Percentiles rank a stretch among this genome's conserved stretches.
Evolutionary conservation across 2,329 filamentous ascomycete species (phyloP).

Genomic region (Alternaria alternata): DNA sequence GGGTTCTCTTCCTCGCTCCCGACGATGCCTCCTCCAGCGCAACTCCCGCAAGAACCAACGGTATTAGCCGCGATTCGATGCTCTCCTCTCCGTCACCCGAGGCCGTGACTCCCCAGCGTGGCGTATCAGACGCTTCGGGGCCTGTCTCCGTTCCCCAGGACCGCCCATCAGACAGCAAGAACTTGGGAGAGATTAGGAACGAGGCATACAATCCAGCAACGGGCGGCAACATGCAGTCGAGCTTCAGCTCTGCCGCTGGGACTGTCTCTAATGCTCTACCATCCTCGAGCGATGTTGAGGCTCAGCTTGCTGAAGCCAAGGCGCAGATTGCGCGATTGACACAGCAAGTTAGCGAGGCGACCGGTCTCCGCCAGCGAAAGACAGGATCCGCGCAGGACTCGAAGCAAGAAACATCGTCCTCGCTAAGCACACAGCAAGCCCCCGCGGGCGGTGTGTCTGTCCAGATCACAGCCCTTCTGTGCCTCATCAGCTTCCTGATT

Average conservation of each 20-base stretch:
- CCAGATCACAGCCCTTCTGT: slow-evolving; percentile 82
- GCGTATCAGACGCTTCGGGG: slow-evolving; percentile 42
- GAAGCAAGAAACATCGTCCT: slow-evolving; percentile 59
- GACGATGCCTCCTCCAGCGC: slow-evolving; percentile 55
- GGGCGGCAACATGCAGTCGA: slow-evolving; percentile 45
- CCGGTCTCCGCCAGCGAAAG: slow-evolving; percentile 82
- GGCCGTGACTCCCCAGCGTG: slow-evolving; percentile 57
- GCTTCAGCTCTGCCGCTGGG: slow-evolving; percentile 56
- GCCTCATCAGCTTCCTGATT: slow-evolving; percentile 88
- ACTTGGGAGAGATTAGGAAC: slow-evolving; percentile 52
- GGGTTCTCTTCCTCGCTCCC: slow-evolving; percentile 81
- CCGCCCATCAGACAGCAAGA: slow-evolving; percentile 50
- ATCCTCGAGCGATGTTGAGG: slow-evolving; percentile 70
- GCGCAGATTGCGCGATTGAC: slow-evolving; percentile 74
- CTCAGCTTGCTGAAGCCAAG: slow-evolving; percentile 78
- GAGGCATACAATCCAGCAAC: slow-evolving; percentile 53
- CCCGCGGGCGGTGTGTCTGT: slow-evolving; percentile 80
- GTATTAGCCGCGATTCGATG: slow-evolving; percentile 40
- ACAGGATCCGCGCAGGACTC: slow-evolving; percentile 62
- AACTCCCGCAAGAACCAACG: slow-evolving; percentile 47
- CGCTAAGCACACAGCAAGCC: slow-evolving; percentile 62
- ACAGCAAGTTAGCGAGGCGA: slow-evolving; percentile 61
- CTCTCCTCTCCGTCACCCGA: slow-evolving; percentile 63
- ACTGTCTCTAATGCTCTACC: slow-evolving; percentile 59
- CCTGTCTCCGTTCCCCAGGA: slow-evolving; percentile 51